Conservation (phyloP, 192 early-diverging fungal species). For the Backusella circina region DNA sequence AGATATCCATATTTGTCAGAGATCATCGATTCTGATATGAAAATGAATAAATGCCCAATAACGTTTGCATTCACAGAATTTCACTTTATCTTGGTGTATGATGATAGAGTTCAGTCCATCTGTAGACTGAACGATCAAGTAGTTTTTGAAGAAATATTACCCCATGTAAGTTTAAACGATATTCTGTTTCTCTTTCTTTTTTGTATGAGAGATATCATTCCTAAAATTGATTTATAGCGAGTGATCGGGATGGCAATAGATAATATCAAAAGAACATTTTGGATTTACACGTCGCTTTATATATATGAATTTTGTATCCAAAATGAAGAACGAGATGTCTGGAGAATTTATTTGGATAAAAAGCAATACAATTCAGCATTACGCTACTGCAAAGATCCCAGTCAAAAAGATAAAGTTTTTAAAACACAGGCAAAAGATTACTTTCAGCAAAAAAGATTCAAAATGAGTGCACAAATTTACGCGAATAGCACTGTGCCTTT, state of each 20-base stretch:
- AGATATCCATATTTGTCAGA: constrained; percentile 45
- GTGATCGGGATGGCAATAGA: constrained; percentile 74
- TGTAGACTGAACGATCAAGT: constrained; percentile 78
- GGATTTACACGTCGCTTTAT: constrained; percentile 79
- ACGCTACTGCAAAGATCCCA: constrained; percentile 69
- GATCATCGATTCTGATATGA: constrained; percentile 7
- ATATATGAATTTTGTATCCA: constrained; percentile 89
- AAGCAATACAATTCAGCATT: constrained; percentile 83
- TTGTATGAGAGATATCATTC: not conserved
- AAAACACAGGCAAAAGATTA: constrained; percentile 86
- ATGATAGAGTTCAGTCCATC: constrained; percentile 70
- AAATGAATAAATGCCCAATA: constrained; percentile 44
- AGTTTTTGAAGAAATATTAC: constrained; percentile 78
- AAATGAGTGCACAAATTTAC: constrained; percentile 81
- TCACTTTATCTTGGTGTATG: constrained; percentile 85
- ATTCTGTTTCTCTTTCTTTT: not conserved
- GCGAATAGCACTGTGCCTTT: constrained; percentile 78
- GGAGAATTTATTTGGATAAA: constrained; percentile 83
- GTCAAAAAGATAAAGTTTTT: constrained; percentile 73
- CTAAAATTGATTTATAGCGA: constrained; percentile 25
- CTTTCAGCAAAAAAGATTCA: constrained; percentile 70
- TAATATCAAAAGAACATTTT: constrained; percentile 77
- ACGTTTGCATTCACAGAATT: constrained; percentile 85
- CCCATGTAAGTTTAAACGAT: constrained; percentile 46
- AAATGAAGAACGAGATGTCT: constrained; percentile 93